Percentiles rank a stretch among this genome's conserved stretches.
Evolutionary conservation across 78 protist genomes (phyloP).

Genomic region (Polysphondylium violaceum): DNA sequence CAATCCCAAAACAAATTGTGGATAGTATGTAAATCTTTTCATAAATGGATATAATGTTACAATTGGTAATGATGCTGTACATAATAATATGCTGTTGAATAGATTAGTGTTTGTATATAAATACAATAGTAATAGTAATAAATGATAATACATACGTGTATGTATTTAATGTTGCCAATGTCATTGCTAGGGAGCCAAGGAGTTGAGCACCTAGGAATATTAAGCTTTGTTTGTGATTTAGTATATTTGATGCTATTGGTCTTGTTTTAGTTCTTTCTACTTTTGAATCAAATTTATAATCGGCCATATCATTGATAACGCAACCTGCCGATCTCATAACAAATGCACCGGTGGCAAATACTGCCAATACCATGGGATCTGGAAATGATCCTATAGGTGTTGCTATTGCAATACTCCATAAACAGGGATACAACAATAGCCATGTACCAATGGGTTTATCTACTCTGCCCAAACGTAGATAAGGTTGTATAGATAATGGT

Average conservation of each 20-base stretch:
- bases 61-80: conserved; percentile 86
- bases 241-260: conserved; percentile 90
- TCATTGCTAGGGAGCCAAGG: conserved; percentile 24
- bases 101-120: neutral
- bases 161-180: conserved; percentile 52
- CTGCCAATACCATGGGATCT: conserved; percentile 9
- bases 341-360: conserved; percentile 90
- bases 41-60: conserved; percentile 91
- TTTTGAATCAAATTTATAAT: conserved; percentile 88
- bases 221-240: conserved; percentile 59
- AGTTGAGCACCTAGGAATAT: conserved; percentile 75
- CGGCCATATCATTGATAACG: conserved; percentile 94
- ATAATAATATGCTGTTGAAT: conserved; percentile 57
- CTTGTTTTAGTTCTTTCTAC: conserved; percentile 90
- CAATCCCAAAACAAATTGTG: conserved; percentile 93
- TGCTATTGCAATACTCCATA: conserved; percentile 52
- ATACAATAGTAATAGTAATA: neutral
- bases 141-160: conserved; percentile 53
- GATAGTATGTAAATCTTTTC: conserved; percentile 92
- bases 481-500: conserved; percentile 53
- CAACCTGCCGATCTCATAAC: conserved; percentile 97
- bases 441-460: conserved; percentile 79
- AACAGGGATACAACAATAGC: conserved; percentile 54
- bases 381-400: conserved; percentile 55
- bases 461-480: conserved; percentile 36